Evolutionary conservation across 306 rosid genomes (phyloP).

Genomic region (Cucurbita maxima): DNA sequence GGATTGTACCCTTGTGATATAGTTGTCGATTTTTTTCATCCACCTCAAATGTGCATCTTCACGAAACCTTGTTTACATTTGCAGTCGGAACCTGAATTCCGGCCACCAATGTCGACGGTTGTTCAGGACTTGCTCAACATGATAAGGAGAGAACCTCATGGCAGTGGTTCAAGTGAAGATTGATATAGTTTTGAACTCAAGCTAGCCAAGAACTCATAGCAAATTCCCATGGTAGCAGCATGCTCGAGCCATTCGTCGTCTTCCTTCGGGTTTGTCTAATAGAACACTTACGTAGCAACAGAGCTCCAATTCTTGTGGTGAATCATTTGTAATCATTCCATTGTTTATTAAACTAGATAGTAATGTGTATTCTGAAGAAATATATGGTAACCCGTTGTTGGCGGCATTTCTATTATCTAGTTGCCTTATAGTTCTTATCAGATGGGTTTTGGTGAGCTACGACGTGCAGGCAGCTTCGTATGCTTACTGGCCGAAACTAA

Average conservation of each 20-base stretch:
- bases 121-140: constrained; percentile 70
- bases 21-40: neutral
- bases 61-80: constrained; percentile 7
- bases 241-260: neutral
- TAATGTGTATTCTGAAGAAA: neutral
- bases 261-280: neutral
- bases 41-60: neutral
- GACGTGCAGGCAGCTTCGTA: neutral
- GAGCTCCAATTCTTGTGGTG: constrained; percentile 8
- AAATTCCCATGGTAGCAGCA: neutral
- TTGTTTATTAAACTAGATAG: constrained; percentile 3
- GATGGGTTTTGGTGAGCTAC: neutral
- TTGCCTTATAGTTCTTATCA: neutral
- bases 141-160: constrained; percentile 52
- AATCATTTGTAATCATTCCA: constrained; percentile 6
- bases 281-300: neutral
- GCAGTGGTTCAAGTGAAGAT: constrained; percentile 46
- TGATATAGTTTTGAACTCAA: constrained; percentile 20
- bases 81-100: constrained; percentile 83
- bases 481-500: neutral
- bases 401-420: neutral
- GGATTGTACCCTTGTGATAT: neutral
- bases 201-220: neutral
- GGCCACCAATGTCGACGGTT: constrained; percentile 89
- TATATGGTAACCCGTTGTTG: constrained; percentile 4